phyloP scores from a whole-genome alignment of 352 stramenopile species.

The Globisporangium irregulare region DNA sequence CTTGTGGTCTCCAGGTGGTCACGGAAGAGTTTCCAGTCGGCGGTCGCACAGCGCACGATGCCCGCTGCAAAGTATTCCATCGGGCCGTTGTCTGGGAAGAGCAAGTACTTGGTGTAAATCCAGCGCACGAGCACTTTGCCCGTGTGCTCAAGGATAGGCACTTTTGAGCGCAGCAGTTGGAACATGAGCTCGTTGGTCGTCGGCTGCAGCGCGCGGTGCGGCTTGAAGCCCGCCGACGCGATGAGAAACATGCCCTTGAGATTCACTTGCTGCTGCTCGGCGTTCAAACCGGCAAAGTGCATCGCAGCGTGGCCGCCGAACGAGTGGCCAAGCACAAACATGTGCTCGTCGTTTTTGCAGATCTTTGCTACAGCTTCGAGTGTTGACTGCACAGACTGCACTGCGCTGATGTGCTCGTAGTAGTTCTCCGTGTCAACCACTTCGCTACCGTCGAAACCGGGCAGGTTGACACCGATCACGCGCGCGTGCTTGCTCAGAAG shows the following conservation, averaged over 20 bases:
- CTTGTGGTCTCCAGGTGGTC: slow-evolving; percentile 29
- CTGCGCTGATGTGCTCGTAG: slow-evolving; percentile 39
- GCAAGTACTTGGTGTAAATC: slow-evolving; percentile 42
- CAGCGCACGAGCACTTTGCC: slow-evolving; percentile 12
- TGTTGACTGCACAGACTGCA: slow-evolving; percentile 33
- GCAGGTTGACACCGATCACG: slow-evolving; percentile 59
- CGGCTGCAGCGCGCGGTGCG: slow-evolving; percentile 37
- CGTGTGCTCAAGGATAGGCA: slow-evolving; percentile 5
- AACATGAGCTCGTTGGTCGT: slow-evolving; percentile 20
- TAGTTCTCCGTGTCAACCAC: slow-evolving; percentile 37
- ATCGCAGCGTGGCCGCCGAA: slow-evolving; percentile 31
- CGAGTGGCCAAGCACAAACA: slow-evolving; percentile 13
- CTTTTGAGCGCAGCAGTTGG: slow-evolving; percentile 24
- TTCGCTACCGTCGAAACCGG: slow-evolving; percentile 48
- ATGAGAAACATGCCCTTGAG: slow-evolving; percentile 52
- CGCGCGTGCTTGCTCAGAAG: slow-evolving; percentile 37
- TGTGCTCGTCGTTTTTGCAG: slow-evolving; percentile 19
- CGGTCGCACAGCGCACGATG: slow-evolving; percentile 45
- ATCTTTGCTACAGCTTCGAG: slow-evolving; percentile 41
- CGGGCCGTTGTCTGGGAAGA: slow-evolving; percentile 42
- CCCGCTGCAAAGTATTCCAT: slow-evolving; percentile 55
- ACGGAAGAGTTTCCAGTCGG: slow-evolving; percentile 42
- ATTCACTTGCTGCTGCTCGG: slow-evolving; percentile 25
- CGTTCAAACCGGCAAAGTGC: slow-evolving; percentile 41
- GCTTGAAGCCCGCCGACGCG: slow-evolving; percentile 42